phyloP scores from a whole-genome alignment of 768 basidiomycete genomes.

The Auriscalpium orientale region DNA sequence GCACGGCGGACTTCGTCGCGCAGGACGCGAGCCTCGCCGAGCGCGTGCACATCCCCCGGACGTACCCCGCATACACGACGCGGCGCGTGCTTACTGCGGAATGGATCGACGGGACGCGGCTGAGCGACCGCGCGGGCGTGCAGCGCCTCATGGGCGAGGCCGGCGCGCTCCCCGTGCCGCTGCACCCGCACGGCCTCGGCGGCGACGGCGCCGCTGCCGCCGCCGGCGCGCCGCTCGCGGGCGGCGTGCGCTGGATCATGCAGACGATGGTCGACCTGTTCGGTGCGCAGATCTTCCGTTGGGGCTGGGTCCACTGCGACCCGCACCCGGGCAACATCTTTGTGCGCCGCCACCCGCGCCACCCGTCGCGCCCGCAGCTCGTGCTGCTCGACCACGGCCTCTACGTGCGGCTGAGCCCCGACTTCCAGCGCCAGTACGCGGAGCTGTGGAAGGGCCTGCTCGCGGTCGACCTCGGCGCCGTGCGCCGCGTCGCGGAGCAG shows the following conservation, averaged over 20 bases:
- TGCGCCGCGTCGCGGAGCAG: slow-evolving; percentile 40
- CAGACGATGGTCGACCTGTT: slow-evolving; percentile 83
- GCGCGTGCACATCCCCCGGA: slow-evolving; percentile 72
- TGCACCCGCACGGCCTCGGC: slow-evolving; percentile 5
- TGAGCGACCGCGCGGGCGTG: slow-evolving; percentile 57
- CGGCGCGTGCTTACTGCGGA: slow-evolving; percentile 77
- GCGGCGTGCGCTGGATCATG: slow-evolving; percentile 65
- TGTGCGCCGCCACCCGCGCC: slow-evolving; percentile 49
- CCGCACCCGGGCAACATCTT: slow-evolving; percentile 75
- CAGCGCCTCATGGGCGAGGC: slow-evolving; percentile 51
- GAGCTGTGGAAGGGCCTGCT: slow-evolving; percentile 65
- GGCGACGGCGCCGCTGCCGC: neutral
- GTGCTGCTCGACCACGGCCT: slow-evolving; percentile 91
- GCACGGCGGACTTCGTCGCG: slow-evolving; percentile 61
- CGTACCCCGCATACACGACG: slow-evolving; percentile 65
- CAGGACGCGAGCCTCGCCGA: slow-evolving; percentile 62
- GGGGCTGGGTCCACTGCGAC: slow-evolving; percentile 85
- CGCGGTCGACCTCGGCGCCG: slow-evolving; percentile 43
- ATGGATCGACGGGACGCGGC: slow-evolving; percentile 74
- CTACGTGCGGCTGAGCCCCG: slow-evolving; percentile 64
- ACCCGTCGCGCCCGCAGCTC: slow-evolving; percentile 45
- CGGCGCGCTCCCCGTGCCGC: slow-evolving; percentile 6
- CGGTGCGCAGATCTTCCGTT: slow-evolving; percentile 84
- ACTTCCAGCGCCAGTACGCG: slow-evolving; percentile 72
- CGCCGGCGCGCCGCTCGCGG: slow-evolving; percentile 31